phyloP scores from a whole-genome alignment of 768 basidiomycete species.

The Leccinum variicolor region DNA sequence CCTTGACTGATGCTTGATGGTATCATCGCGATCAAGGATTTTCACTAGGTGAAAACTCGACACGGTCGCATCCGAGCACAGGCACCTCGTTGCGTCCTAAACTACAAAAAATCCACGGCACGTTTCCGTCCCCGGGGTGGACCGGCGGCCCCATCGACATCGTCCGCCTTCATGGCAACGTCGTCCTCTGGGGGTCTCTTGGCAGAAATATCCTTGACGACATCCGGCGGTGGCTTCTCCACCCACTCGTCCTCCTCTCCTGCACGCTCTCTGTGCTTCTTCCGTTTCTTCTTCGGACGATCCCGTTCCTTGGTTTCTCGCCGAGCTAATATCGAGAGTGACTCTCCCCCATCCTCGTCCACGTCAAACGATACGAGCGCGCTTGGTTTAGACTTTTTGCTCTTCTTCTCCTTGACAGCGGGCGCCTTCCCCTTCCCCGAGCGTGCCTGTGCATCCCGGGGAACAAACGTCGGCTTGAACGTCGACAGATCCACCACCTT shows the following conservation, averaged over 20 bases:
- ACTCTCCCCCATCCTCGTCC: slow-evolving; percentile 57
- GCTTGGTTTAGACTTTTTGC: slow-evolving; percentile 43
- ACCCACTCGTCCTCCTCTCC: slow-evolving; percentile 63
- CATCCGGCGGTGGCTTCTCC: slow-evolving; percentile 56
- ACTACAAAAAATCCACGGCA: slow-evolving; percentile 73
- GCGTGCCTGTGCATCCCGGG: slow-evolving; percentile 39
- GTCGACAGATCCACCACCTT: slow-evolving; percentile 54
- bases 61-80: not conserved
- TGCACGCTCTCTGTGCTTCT: slow-evolving; percentile 36
- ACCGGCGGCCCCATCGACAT: slow-evolving; percentile 22
- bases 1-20: not conserved
- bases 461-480: slow-evolving; percentile 88
- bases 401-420: slow-evolving; percentile 45
- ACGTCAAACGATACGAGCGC: slow-evolving; percentile 74
- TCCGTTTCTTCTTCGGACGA: slow-evolving; percentile 42
- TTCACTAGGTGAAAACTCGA: not conserved
- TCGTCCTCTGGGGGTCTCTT: slow-evolving; percentile 12
- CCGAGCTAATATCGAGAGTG: slow-evolving; percentile 25
- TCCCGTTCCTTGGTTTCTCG: slow-evolving; percentile 35
- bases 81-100: not conserved
- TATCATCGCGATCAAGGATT: not conserved
- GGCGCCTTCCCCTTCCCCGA: slow-evolving; percentile 42
- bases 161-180: slow-evolving; percentile 7
- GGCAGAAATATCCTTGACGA: slow-evolving; percentile 37
- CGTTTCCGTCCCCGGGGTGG: slow-evolving; percentile 52